These are phyloP conservation scores for Ophiostoma sp. DNA, from an alignment of 2,329 filamentous ascomycete genomes.

Conservation along the genomic window DNA sequence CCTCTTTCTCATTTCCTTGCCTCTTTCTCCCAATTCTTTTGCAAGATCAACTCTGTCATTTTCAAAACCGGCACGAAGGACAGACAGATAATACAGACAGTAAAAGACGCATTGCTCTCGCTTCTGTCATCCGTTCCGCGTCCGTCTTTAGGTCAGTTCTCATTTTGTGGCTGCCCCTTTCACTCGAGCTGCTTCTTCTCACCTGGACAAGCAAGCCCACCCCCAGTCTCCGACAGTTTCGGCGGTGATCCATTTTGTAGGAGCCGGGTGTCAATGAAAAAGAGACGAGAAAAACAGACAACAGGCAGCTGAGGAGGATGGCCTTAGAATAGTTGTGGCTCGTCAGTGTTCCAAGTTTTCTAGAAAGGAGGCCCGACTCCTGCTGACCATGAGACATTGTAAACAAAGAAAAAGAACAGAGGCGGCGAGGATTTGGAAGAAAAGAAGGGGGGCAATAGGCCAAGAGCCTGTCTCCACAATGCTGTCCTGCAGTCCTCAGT, in stretches of 20 bases:
- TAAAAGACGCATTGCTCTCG: background rate
- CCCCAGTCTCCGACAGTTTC: conserved; percentile 21
- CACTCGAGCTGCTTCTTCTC: conserved; percentile 12
- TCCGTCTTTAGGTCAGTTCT: conserved; percentile 18
- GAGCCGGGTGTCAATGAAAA: background rate
- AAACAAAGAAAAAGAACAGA: conserved; percentile 18
- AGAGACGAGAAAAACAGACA: background rate
- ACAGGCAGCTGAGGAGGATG: background rate
- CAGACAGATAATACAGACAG: no score
- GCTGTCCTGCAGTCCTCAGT: background rate
- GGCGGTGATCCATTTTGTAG: conserved; percentile 23
- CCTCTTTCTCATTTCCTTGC: background rate
- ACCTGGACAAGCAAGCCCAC: background rate
- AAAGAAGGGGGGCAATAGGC: background rate
- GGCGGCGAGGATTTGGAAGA: background rate
- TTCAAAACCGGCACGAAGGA: background rate
- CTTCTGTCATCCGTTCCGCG: conserved; percentile 13
- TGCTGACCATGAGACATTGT: conserved; percentile 17
- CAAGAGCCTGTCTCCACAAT: background rate
- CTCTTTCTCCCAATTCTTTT: background rate
- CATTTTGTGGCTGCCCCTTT: conserved; percentile 22
- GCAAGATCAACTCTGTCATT: background rate
- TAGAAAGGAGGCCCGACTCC: conserved; percentile 21
- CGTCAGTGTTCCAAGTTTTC: conserved; percentile 12
- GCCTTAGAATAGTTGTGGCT: background rate